A percentile compares a stretch with the other conserved stretches of the same genome.
Conservation (phyloP, 78 protist genomes). For the Dictyostelium citrinum region DNA sequence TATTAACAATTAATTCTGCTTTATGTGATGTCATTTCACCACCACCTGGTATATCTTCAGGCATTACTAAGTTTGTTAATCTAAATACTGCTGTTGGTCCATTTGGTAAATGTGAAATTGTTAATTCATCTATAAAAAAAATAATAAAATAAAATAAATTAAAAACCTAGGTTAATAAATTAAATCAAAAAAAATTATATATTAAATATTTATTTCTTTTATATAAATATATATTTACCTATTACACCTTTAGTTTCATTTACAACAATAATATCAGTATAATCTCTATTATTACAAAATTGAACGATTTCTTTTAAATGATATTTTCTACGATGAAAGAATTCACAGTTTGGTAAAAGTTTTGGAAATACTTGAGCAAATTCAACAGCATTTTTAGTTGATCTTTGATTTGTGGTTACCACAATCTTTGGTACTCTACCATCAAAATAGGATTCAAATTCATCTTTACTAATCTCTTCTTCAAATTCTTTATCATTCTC, state of each 20-base stretch:
- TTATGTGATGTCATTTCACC: constrained; percentile 44
- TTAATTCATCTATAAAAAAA: constrained; percentile 66
- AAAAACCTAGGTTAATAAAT: background rate
- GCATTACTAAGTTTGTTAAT: constrained; percentile 73
- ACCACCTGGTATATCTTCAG: constrained; percentile 77
- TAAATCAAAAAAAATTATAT: too few relatives aligned
- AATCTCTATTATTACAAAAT: constrained; percentile 85
- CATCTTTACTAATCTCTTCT: constrained; percentile 84
- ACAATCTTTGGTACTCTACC: constrained; percentile 68
- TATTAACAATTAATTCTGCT: constrained; percentile 94
- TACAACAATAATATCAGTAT: constrained; percentile 95
- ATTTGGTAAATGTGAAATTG: constrained; percentile 94
- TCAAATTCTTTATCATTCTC: constrained; percentile 86
- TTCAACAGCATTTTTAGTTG: constrained; percentile 1
- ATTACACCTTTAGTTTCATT: constrained; percentile 83
- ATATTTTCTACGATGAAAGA: constrained; percentile 71
- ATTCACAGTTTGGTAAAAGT: constrained; percentile 87
- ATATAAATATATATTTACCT: constrained; percentile 1
- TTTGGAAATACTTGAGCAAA: constrained; percentile 38
- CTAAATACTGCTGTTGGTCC: constrained; percentile 98
- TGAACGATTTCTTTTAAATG: constrained; percentile 87
- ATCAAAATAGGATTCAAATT: constrained; percentile 77
- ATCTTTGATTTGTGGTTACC: constrained; percentile 70
- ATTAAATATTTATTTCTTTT: background rate
- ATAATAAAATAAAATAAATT: background rate